phyloP scores from a whole-genome alignment of 1,284 basidiomycete species.

The Dichomitus squalens region DNA sequence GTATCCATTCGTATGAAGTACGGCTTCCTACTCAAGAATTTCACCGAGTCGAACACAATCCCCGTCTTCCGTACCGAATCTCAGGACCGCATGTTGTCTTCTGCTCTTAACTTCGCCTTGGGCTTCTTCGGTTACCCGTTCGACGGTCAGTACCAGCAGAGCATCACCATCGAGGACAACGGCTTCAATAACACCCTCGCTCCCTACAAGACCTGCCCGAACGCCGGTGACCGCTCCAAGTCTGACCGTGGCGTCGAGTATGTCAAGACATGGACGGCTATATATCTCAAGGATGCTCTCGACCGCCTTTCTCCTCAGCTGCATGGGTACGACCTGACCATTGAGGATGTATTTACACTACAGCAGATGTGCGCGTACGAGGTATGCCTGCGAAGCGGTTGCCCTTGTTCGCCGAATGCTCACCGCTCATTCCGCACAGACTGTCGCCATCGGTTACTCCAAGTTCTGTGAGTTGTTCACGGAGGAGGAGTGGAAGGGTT shows the following conservation, averaged over 20 bases:
- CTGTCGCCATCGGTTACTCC: constrained; percentile 88
- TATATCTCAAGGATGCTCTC: constrained; percentile 72
- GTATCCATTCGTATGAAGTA: constrained; percentile 78
- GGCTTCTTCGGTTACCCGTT: constrained; percentile 88
- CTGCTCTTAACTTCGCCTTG: constrained; percentile 82
- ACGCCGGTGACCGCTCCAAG: constrained; percentile 52
- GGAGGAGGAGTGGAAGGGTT: constrained; percentile 87
- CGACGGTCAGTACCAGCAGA: constrained; percentile 77
- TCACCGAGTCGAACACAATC: constrained; percentile 67
- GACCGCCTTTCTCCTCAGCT: constrained; percentile 63
- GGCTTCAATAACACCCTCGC: constrained; percentile 82
- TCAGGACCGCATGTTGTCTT: constrained; percentile 85
- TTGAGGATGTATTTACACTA: constrained; percentile 73
- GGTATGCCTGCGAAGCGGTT: constrained; percentile 38
- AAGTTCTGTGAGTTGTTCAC: constrained; percentile 91
- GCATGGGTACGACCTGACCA: constrained; percentile 66
- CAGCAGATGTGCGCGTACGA: constrained; percentile 87
- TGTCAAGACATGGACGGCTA: constrained; percentile 61
- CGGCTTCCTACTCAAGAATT: constrained; percentile 80
- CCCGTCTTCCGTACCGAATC: constrained; percentile 90
- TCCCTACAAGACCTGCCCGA: constrained; percentile 75
- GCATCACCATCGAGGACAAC: constrained; percentile 74
- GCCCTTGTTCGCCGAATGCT: background rate
- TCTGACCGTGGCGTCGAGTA: constrained; percentile 60
- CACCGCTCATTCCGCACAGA: constrained; percentile 44